Base-by-base conservation (phyloP, 2,329 filamentous ascomycete species). In the Alternaria dauci region DNA sequence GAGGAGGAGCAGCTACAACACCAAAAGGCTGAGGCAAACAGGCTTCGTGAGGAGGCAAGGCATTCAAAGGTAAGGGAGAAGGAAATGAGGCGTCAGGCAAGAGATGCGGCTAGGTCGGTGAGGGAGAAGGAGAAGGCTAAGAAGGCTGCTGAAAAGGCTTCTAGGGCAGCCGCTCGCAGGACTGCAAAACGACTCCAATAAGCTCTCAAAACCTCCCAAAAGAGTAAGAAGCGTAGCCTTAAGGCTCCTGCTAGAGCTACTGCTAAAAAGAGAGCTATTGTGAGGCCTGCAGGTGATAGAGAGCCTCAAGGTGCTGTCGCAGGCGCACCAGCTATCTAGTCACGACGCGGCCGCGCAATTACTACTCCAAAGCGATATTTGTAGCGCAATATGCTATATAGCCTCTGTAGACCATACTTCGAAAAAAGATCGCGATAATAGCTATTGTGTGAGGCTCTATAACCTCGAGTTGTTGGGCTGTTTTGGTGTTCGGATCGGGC, bases 161-260 rank as follows among this genome's bases (percentile, higher is more conserved):
- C 44, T 34, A 26, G 5, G 1, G 11, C 32, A 34, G 44, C 25
- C 20, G 44, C 44, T 16, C 26, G 26, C 8, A 48, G 18, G 16
- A 20, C 44, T 8, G 26, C 26, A 48, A 32, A 48, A 48, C 44
- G 44, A 38, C 36, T 55, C 9, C 20, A 44, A 52, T 34, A 52
- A 52, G 20, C 32, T 52, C 5, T 52, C 12, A 51, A 51, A 51
- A 39, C 18, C 16, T 39, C 48, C 23, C 48, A 52, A n/a, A 41
- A 52, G 36, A 11, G 48, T 8, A 52, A 52, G 32, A 41, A 28
- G 48, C 23, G 20, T 4, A 52, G 2, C 34, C 32, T n/a, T 26
- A 5, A 41, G 6, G 34, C 48, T 20, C 5, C 2, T 52, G 23
- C 30, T 28, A 52, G 18, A 38, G 16, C 36, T 8, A 38, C 4